Evolutionary conservation across 1,139 yeast species (phyloP).

Genomic region (Insectozyma bohioensis): DNA sequence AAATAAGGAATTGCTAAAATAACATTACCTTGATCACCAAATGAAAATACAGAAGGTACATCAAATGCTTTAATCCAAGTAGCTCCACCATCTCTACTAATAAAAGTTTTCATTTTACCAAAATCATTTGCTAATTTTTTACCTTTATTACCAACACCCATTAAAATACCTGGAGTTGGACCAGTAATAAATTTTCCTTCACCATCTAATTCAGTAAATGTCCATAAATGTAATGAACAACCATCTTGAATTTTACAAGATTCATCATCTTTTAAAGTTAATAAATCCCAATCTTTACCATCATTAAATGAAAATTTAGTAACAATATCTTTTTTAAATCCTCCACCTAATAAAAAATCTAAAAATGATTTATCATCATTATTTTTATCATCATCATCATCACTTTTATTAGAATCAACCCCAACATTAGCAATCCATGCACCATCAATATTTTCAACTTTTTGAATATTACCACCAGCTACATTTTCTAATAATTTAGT

Average conservation of each 20-base stretch:
- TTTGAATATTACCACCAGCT: conserved; percentile 44
- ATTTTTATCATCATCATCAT: conserved; percentile 16
- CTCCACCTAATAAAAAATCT: conserved; percentile 31
- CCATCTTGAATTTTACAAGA: conserved; percentile 44
- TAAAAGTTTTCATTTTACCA: conserved; percentile 45
- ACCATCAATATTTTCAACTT: conserved; percentile 67
- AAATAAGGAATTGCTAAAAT: conserved; percentile 59
- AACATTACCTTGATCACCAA: conserved; percentile 82
- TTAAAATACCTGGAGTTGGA: conserved; percentile 71
- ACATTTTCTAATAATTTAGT: conserved; percentile 46
- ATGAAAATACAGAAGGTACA: conserved; percentile 56
- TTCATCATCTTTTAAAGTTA: conserved; percentile 50
- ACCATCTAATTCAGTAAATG: conserved; percentile 52
- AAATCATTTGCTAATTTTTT: conserved; percentile 23
- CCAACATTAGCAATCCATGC: conserved; percentile 59
- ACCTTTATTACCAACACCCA: conserved; percentile 61
- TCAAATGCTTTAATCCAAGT: conserved; percentile 63
- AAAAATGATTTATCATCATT: conserved; percentile 21
- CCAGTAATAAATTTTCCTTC: conserved; percentile 58
- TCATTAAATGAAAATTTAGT: conserved; percentile 57
- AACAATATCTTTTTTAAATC: conserved; percentile 17
- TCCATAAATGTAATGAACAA: conserved; percentile 59
- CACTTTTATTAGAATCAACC: conserved; percentile 20
- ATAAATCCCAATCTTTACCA: conserved; percentile 61
- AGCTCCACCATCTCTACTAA: conserved; percentile 78